Conservation (phyloP, 2,329 filamentous ascomycete species). For the Hypomyces perniciosus region DNA sequence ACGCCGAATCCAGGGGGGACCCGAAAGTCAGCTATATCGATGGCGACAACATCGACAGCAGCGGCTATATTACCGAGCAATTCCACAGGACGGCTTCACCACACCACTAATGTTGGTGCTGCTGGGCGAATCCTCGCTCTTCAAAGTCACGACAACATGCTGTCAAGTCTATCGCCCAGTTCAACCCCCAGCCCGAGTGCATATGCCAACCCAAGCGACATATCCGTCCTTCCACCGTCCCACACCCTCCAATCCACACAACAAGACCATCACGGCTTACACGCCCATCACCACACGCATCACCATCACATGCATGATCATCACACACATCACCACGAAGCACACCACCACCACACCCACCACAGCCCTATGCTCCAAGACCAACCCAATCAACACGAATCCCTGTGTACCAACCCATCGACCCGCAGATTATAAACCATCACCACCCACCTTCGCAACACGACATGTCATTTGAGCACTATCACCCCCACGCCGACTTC, state of each 20-base stretch:
- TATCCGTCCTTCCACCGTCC: conserved; percentile 37
- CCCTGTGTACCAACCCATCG: conserved; percentile 49
- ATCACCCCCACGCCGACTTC: conserved; percentile 43
- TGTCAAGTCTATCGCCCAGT: conserved; percentile 22
- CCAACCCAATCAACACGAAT: conserved; percentile 21
- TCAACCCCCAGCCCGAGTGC: conserved; percentile 27
- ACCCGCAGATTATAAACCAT: conserved; percentile 31
- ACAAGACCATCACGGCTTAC: conserved; percentile 5
- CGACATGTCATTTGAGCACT: conserved; percentile 35
- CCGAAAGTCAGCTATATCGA: conserved; percentile 15
- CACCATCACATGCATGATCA: conserved; percentile 18
- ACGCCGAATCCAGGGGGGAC: conserved; percentile 31
- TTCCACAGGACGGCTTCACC: neutral
- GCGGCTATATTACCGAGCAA: conserved; percentile 10
- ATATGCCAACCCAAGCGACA: conserved; percentile 44
- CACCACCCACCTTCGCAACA: conserved; percentile 13
- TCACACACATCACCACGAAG: conserved; percentile 15
- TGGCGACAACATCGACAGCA: conserved; percentile 7
- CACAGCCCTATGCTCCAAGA: conserved; percentile 31
- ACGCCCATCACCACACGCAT: conserved; percentile 4
- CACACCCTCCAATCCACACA: conserved; percentile 29
- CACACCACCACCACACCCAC: conserved; percentile 19
- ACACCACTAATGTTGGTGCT: conserved; percentile 8
- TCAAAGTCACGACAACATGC: conserved; percentile 23
- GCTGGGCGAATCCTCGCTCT: conserved; percentile 23